Evolutionary conservation across 306 rosid genomes (phyloP).

Genomic region (Fragaria nilgerrensis): DNA sequence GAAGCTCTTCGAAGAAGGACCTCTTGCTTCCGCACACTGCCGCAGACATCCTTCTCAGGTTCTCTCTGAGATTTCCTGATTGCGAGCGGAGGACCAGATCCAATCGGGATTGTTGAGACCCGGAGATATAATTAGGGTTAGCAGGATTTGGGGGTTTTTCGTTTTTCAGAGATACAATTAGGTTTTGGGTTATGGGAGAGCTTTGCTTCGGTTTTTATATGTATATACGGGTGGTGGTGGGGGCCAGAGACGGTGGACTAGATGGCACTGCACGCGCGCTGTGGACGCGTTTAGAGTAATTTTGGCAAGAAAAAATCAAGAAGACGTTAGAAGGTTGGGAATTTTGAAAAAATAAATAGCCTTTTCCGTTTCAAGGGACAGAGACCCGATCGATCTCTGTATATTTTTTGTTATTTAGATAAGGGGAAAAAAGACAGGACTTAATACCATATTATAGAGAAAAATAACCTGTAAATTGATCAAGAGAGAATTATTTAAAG

Average conservation of each 20-base stretch:
- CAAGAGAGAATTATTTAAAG: too few relatives aligned
- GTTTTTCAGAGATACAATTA: not conserved
- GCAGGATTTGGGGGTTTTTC: not conserved
- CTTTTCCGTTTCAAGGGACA: too few relatives aligned
- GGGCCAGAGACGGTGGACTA: not conserved
- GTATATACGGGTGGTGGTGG: constrained; percentile 2
- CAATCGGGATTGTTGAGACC: constrained; percentile 5
- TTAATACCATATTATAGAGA: too few relatives aligned
- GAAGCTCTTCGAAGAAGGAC: constrained; percentile 95
- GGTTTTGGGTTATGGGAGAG: constrained; percentile 20
- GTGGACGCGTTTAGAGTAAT: not conserved
- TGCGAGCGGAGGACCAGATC: not conserved
- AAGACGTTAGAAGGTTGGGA: too few relatives aligned
- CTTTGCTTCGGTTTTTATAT: not conserved
- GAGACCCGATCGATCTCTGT: too few relatives aligned
- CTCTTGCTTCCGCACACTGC: constrained; percentile 98
- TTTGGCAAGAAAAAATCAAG: not conserved
- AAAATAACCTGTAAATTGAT: too few relatives aligned
- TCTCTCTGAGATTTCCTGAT: not conserved
- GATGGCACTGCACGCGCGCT: constrained; percentile 1
- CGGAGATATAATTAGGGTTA: constrained; percentile 7
- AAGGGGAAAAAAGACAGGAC: too few relatives aligned
- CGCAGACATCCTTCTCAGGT: constrained; percentile 85
- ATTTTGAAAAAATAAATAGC: too few relatives aligned
- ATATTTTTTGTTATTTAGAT: too few relatives aligned